phyloP scores from a whole-genome alignment of 345 rosid species.

The Salix arbutifolia region DNA sequence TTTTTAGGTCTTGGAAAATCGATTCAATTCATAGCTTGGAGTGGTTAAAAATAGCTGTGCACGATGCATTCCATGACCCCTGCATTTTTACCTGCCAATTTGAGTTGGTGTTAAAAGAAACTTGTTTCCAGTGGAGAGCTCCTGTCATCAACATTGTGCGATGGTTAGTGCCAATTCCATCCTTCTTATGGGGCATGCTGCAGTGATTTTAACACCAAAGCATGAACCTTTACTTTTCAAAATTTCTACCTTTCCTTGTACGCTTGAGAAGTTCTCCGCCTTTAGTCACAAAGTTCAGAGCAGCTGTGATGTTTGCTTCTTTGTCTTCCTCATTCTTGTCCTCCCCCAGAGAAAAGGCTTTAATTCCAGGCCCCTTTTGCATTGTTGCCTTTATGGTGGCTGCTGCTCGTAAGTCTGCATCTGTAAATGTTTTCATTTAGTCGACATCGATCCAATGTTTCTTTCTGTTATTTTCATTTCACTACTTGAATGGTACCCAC shows the following conservation, averaged over 20 bases:
- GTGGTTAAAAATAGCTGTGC: not conserved
- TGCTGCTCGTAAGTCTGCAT: constrained; percentile 78
- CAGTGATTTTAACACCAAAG: not conserved
- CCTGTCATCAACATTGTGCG: constrained; percentile 42
- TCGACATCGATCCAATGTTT: not conserved
- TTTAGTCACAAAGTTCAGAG: constrained; percentile 56
- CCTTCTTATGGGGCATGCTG: not conserved
- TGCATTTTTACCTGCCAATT: constrained; percentile 64
- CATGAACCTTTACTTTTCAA: not conserved
- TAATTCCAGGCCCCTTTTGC: constrained; percentile 50
- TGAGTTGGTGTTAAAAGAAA: constrained; percentile 71
- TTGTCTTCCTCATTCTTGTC: constrained; percentile 46
- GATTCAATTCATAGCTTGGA: not conserved
- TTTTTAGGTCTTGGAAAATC: not conserved
- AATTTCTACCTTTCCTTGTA: constrained; percentile 81
- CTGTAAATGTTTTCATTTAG: not conserved
- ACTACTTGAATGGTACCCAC: not conserved
- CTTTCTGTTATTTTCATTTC: not conserved
- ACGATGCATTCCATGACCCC: not conserved
- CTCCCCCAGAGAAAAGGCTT: constrained; percentile 36
- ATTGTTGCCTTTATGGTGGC: constrained; percentile 67
- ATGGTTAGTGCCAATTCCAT: constrained; percentile 4
- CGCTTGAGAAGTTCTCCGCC: constrained; percentile 95
- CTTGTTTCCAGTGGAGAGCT: constrained; percentile 88
- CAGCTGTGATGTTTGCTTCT: constrained; percentile 42